phyloP scores from a whole-genome alignment of 192 early-diverging fungal species.

The Podila clonocystis region DNA sequence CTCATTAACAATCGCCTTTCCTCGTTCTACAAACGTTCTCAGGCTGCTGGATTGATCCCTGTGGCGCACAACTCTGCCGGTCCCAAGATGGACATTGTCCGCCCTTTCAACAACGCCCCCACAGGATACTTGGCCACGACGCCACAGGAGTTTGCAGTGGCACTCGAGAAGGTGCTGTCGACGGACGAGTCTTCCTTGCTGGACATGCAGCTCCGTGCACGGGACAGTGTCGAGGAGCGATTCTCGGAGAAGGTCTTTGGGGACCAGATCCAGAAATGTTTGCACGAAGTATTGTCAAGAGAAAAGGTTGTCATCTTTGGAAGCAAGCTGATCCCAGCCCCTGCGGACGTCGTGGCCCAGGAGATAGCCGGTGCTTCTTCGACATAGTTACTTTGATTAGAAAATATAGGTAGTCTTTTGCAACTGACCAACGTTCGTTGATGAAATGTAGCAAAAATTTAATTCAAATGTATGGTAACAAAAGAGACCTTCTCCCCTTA shows the following conservation, averaged over 20 bases:
- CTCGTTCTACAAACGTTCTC: background rate
- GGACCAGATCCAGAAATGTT: slow-evolving; percentile 17
- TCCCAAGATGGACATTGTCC: slow-evolving; percentile 87
- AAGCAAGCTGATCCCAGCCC: slow-evolving; percentile 17
- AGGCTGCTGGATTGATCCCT: slow-evolving; percentile 86
- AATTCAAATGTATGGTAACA: too few relatives aligned
- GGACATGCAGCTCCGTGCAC: slow-evolving; percentile 68
- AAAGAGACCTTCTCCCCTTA: too few relatives aligned
- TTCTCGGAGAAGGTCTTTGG: slow-evolving; percentile 75
- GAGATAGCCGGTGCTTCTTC: background rate
- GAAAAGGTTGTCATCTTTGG: slow-evolving; percentile 42
- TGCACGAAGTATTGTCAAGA: slow-evolving; percentile 25
- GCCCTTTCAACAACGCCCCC: slow-evolving; percentile 51
- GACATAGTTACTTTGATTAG: too few relatives aligned
- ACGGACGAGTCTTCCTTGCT: slow-evolving; percentile 52
- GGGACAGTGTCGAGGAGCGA: slow-evolving; percentile 66
- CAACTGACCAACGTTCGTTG: too few relatives aligned
- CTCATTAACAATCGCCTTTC: slow-evolving; percentile 1
- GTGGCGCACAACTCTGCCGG: slow-evolving; percentile 88
- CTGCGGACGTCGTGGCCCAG: slow-evolving; percentile 3
- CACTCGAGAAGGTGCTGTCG: slow-evolving; percentile 56
- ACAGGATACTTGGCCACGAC: slow-evolving; percentile 73
- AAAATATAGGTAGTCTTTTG: too few relatives aligned
- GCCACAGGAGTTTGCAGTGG: slow-evolving; percentile 72
- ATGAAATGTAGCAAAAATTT: too few relatives aligned